Base-by-base conservation (phyloP, 371 early-diverging fungal genomes). In the Mucor circinelloides region DNA sequence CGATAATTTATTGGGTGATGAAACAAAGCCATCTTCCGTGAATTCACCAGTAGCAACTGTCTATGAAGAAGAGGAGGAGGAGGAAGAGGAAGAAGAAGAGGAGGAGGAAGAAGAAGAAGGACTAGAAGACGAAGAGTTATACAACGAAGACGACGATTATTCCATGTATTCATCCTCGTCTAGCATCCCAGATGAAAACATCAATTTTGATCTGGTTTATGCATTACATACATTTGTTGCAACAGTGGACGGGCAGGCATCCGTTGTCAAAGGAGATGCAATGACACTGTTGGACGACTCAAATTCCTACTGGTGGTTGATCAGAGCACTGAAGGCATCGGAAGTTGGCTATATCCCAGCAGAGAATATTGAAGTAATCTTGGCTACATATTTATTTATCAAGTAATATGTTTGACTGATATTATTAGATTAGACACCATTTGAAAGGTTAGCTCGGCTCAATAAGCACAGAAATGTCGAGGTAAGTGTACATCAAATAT, bases 231-330 rank as follows among this genome's bases (percentile, higher is more conserved):
- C 96, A 17, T 98, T 98, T 84, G 91, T 93, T 23, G 96, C 95
- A 12, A 95, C 92, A 44, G 89, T 96, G 19, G 97, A 97, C 67
- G 97, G 97, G 6, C 97, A 98, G 66, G 94, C 96, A 50, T 92
- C 92, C 19, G 98, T 98, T 6, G 85, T 92, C 19, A 91, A 94
- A 66, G 94, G 94, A 64, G 97, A 97, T 64, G 82, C 91, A 13
- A 81, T 98, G 74, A 92, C 90, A 56, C 85, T 98, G 63, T 78
- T 98, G 58, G 97, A 98, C 78, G 98, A 98, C 76, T 81, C 90
- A 12, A 96, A 98, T 76, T 91, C 91, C 36, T 97, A 97, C 78
- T 98, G 98, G 98, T 98, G 98, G 98, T 84, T 97, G 23, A 94
- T 98, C 25, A 90, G 91, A 75, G 92, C 93, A 38, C 81, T 94